A percentile compares a stretch with the other conserved stretches of the same genome.
Conservation (phyloP, 306 rosid genomes). For the Ziziphus jujuba region DNA sequence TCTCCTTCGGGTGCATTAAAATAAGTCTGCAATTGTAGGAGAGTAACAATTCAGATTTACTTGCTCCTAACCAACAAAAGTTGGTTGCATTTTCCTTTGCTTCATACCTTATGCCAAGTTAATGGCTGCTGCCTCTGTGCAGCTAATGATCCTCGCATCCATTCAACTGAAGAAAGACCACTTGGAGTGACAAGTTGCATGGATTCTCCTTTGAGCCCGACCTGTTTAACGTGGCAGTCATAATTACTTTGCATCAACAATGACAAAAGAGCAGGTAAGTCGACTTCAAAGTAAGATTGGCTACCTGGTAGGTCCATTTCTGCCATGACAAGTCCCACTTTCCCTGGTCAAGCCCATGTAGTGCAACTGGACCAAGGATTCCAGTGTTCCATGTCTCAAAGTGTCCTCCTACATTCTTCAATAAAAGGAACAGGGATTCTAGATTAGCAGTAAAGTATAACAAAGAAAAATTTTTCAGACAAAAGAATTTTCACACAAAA, state of each 20-base stretch:
- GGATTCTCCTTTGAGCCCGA: constrained; percentile 96
- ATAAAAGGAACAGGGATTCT: constrained; percentile 10
- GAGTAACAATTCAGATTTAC: constrained; percentile 5
- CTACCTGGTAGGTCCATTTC: constrained; percentile 97
- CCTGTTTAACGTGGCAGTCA: constrained; percentile 44
- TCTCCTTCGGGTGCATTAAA: constrained; percentile 88
- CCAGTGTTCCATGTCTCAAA: constrained; percentile 94
- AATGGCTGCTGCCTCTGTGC: constrained; percentile 71
- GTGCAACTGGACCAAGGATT: constrained; percentile 95
- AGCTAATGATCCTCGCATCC: constrained; percentile 72
- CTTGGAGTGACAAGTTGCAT: constrained; percentile 81
- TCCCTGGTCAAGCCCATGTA: constrained; percentile 91
- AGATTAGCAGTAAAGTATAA: constrained; percentile 1
- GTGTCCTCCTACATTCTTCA: constrained; percentile 95
- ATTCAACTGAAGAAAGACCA: constrained; percentile 74
- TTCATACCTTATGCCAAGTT: constrained; percentile 95
- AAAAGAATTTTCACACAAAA: not conserved
- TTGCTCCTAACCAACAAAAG: constrained; percentile 10
- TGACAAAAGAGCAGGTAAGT: not conserved
- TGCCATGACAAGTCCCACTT: constrained; percentile 91
- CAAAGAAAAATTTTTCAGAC: not conserved
- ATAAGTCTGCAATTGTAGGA: constrained; percentile 51
- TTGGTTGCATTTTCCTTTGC: not conserved
- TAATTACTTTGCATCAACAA: constrained; percentile 16
- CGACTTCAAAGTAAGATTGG: constrained; percentile 23